A percentile compares a stretch with the other conserved stretches of the same genome.
Conservation (phyloP, 805 yeast species). For the Yamadazyma laniorum region DNA sequence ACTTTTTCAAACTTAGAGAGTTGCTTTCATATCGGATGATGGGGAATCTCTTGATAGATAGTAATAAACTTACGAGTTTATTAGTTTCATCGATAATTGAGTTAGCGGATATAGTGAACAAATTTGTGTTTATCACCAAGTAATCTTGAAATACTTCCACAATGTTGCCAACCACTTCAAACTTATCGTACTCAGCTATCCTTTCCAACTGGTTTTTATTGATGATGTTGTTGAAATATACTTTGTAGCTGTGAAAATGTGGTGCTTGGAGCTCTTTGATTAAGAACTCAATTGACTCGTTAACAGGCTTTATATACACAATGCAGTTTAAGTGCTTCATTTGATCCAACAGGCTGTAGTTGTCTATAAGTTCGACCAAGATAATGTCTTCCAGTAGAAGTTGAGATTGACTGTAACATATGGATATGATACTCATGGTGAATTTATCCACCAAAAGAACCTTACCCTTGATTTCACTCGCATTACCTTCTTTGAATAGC, state of each 20-base stretch:
- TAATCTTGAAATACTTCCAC: slow-evolving; percentile 87
- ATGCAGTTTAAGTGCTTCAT: slow-evolving; percentile 73
- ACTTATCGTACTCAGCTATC: slow-evolving; percentile 86
- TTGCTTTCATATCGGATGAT: slow-evolving; percentile 73
- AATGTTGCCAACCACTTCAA: slow-evolving; percentile 72
- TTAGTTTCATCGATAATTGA: slow-evolving; percentile 34
- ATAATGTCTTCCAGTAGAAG: slow-evolving; percentile 81
- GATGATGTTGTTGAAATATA: slow-evolving; percentile 75
- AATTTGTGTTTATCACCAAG: slow-evolving; percentile 65
- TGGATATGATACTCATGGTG: slow-evolving; percentile 83
- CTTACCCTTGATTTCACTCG: slow-evolving; percentile 12
- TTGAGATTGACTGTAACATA: slow-evolving; percentile 85
- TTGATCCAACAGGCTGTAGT: slow-evolving; percentile 62
- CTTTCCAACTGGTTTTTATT: slow-evolving; percentile 78
- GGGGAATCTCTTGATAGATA: slow-evolving; percentile 78
- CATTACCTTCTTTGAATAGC: slow-evolving; percentile 21
- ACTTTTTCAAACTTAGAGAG: slow-evolving; percentile 59
- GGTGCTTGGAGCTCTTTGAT: slow-evolving; percentile 73
- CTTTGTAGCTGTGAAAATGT: slow-evolving; percentile 71
- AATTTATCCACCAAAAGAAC: slow-evolving; percentile 76
- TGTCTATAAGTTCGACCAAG: slow-evolving; percentile 58
- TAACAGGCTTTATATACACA: slow-evolving; percentile 72
- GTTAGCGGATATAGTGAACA: slow-evolving; percentile 40
- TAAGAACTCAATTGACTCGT: slow-evolving; percentile 57
- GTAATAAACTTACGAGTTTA: slow-evolving; percentile 51